Conservation (phyloP, 345 rosid species). For the Pugionium dolabratum region DNA sequence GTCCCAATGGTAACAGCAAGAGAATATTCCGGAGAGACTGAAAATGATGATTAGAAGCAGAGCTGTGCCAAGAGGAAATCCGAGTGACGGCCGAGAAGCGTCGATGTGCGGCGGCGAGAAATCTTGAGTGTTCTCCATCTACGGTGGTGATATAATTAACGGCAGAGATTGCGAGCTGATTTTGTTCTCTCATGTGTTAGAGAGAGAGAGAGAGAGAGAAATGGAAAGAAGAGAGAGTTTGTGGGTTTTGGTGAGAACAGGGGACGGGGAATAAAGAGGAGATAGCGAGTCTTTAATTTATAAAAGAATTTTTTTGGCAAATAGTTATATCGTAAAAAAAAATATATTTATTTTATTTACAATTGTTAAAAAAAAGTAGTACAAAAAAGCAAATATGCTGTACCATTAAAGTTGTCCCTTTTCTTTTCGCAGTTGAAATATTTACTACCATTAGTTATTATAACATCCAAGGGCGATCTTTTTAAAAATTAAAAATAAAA, state of each 20-base stretch:
- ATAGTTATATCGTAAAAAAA: not conserved
- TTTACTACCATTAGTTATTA: conserved; percentile 17
- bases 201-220: conserved; percentile 11
- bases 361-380: conserved; percentile 31
- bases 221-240: conserved; percentile 6
- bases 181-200: not conserved
- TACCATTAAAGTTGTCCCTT: conserved; percentile 41
- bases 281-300: conserved; percentile 38
- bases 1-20: conserved; percentile 99
- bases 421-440: no score
- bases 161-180: conserved; percentile 45
- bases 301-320: conserved; percentile 2
- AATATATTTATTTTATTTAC: conserved; percentile 13
- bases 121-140: conserved; percentile 68
- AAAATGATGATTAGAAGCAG: conserved; percentile 77
- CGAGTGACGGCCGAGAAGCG: conserved; percentile 85
- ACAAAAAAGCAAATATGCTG: conserved; percentile 42
- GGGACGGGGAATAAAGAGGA: conserved; percentile 9
- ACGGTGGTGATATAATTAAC: conserved; percentile 31
- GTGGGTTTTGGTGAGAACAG: conserved; percentile 22
- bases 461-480: no score
- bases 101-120: conserved; percentile 72
- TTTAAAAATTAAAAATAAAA: no score
- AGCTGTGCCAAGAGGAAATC: conserved; percentile 95
- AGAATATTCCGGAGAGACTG: conserved; percentile 91